phyloP scores from a whole-genome alignment of 805 yeast genomes.

The Pichia cephalocereana region DNA sequence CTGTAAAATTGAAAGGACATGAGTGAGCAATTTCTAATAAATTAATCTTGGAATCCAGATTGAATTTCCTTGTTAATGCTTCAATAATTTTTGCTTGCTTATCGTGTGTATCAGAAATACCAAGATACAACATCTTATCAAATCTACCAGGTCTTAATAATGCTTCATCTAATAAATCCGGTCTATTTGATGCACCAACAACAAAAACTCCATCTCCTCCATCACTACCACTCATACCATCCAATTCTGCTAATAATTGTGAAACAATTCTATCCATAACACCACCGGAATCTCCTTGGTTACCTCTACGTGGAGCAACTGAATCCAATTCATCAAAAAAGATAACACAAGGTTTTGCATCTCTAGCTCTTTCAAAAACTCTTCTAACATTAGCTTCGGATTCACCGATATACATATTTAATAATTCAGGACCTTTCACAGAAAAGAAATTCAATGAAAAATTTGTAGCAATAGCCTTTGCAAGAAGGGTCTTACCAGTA shows the following conservation, averaged over 20 bases:
- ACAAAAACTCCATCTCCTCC: constrained; percentile 87
- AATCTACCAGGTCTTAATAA: constrained; percentile 89
- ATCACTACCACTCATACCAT: constrained; percentile 85
- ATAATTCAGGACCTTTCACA: constrained; percentile 93
- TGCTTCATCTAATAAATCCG: constrained; percentile 92
- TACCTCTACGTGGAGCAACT: constrained; percentile 97
- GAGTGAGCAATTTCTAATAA: constrained; percentile 48
- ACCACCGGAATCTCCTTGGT: constrained; percentile 98
- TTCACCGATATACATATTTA: constrained; percentile 98
- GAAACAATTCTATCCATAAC: constrained; percentile 98
- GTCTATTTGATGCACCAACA: constrained; percentile 98
- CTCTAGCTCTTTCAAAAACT: constrained; percentile 90
- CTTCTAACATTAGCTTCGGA: constrained; percentile 94
- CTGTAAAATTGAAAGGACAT: constrained; percentile 89
- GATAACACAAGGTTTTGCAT: constrained; percentile 95
- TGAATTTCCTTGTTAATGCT: constrained; percentile 82
- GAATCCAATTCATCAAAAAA: constrained; percentile 97
- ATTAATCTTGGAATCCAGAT: constrained; percentile 50
- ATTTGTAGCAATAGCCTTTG: constrained; percentile 95
- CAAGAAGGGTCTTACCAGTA: constrained; percentile 91
- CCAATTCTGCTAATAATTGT: constrained; percentile 87
- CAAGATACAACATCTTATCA: constrained; percentile 89
- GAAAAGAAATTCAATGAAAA: constrained; percentile 91
- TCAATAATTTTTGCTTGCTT: constrained; percentile 79
- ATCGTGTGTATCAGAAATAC: constrained; percentile 84